phyloP scores from a whole-genome alignment of 768 basidiomycete genomes.

The Boletus reticuloceps region DNA sequence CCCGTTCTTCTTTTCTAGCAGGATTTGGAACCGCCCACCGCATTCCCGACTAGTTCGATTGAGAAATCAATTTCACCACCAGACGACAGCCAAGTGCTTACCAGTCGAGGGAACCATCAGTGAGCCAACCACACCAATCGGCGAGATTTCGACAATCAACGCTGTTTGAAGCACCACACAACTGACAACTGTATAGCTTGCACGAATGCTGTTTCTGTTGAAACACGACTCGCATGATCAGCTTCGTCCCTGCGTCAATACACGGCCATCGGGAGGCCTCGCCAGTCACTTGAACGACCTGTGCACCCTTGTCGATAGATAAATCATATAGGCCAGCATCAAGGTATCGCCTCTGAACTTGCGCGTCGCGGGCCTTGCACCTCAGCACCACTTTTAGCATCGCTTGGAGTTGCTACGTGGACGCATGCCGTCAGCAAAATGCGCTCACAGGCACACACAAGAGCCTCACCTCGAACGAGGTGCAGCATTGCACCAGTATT shows the following conservation, averaged over 20 bases:
- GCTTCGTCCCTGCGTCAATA: conserved; percentile 24
- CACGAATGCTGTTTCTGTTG: conserved; percentile 15
- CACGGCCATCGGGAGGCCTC: conserved; percentile 22
- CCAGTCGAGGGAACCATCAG: conserved; percentile 25
- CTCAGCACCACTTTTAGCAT: conserved; percentile 17
- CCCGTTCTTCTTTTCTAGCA: too few species aligned
- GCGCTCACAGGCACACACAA: not conserved
- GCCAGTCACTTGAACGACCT: conserved; percentile 20
- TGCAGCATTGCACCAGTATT: conserved; percentile 24
- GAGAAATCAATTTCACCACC: not conserved
- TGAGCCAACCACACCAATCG: conserved; percentile 21
- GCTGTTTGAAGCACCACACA: conserved; percentile 20
- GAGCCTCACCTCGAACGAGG: conserved; percentile 23
- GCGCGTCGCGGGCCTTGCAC: conserved; percentile 15
- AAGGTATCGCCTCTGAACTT: conserved; percentile 23
- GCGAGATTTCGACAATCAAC: conserved; percentile 11
- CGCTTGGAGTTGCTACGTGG: conserved; percentile 19
- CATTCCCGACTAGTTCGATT: conserved; percentile 10
- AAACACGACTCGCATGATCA: conserved; percentile 24
- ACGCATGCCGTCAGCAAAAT: conserved; percentile 1
- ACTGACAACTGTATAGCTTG: conserved; percentile 13
- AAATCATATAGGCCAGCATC: conserved; percentile 24
- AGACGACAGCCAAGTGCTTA: not conserved
- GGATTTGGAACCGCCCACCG: conserved; percentile 24
- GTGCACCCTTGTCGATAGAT: conserved; percentile 21